Conservation (phyloP, 176 grass and related monocot species). For the Rhynchospora breviuscula region DNA sequence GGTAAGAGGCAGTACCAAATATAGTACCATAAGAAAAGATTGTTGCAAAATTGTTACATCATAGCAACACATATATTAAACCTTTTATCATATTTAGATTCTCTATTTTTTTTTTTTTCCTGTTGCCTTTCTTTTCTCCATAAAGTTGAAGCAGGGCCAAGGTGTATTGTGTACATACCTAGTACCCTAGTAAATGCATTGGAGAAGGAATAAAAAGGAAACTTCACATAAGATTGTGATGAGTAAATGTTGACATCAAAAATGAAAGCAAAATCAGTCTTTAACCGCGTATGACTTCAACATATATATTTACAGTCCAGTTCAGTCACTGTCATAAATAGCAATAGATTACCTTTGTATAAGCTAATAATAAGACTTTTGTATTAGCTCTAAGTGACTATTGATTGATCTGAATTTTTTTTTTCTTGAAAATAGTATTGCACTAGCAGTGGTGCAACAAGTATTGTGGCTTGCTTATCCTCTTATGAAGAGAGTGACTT, state of each 20-base stretch:
- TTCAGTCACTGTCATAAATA: too few relatives aligned
- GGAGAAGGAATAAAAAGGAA: neutral
- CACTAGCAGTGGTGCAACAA: neutral
- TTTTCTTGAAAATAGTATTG: neutral
- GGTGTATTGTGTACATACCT: neutral
- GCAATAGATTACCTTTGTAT: too few relatives aligned
- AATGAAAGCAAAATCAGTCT: neutral
- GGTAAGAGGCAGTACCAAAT: too few relatives aligned
- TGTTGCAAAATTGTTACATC: neutral
- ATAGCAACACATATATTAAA: neutral
- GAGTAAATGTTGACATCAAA: neutral
- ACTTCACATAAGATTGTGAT: neutral
- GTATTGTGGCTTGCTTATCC: constrained; percentile 30
- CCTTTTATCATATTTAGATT: neutral
- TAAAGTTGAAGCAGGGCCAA: constrained; percentile 12
- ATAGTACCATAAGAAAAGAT: neutral
- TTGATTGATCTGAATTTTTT: neutral
- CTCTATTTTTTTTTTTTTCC: neutral
- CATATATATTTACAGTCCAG: neutral
- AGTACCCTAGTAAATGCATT: neutral
- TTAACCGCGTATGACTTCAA: neutral
- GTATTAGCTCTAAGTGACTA: neutral
- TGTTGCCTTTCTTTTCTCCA: neutral
- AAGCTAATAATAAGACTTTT: too few relatives aligned
- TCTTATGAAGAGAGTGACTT: constrained; percentile 47